Conservation (phyloP, 1,284 basidiomycete species). For the Cryptococcus sp. region DNA sequence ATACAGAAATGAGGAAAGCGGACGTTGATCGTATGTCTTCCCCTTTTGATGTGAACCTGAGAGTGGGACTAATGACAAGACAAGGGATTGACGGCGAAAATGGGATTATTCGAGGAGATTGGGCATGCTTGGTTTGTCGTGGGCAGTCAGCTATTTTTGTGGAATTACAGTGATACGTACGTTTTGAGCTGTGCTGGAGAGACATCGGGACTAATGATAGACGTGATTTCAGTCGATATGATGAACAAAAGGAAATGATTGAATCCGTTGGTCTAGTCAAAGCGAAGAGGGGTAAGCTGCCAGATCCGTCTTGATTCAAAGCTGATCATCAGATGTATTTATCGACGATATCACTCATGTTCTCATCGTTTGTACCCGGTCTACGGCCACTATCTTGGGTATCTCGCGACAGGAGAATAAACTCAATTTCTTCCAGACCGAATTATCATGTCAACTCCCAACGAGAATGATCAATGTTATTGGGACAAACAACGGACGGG, state of each 20-base stretch:
- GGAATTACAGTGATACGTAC: conserved; percentile 92
- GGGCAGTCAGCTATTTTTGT: conserved; percentile 89
- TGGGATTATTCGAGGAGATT: conserved; percentile 91
- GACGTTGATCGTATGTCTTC: conserved; percentile 20
- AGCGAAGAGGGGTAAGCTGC: conserved; percentile 51
- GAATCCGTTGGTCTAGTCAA: conserved; percentile 77
- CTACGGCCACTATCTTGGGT: conserved; percentile 80
- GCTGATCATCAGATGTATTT: conserved; percentile 59
- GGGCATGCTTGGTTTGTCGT: conserved; percentile 94
- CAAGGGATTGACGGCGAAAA: conserved; percentile 48
- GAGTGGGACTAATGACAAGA: conserved; percentile 9
- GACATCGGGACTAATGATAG: no score
- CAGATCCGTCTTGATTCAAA: no score
- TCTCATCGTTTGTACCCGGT: conserved; percentile 83
- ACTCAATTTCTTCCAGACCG: conserved; percentile 86
- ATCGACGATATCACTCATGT: conserved; percentile 87
- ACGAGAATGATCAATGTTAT: conserved; percentile 74
- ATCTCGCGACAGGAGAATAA: conserved; percentile 60
- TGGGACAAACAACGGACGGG: conserved; percentile 74
- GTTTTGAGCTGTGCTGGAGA: conserved; percentile 39
- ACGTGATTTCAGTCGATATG: conserved; percentile 60
- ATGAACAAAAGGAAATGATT: conserved; percentile 88
- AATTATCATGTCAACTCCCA: conserved; percentile 68
- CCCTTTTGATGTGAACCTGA: no score
- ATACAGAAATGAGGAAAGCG: conserved; percentile 33